Base-by-base conservation (phyloP, 1,284 basidiomycete genomes). In the Cryptococcus hybrid region DNA sequence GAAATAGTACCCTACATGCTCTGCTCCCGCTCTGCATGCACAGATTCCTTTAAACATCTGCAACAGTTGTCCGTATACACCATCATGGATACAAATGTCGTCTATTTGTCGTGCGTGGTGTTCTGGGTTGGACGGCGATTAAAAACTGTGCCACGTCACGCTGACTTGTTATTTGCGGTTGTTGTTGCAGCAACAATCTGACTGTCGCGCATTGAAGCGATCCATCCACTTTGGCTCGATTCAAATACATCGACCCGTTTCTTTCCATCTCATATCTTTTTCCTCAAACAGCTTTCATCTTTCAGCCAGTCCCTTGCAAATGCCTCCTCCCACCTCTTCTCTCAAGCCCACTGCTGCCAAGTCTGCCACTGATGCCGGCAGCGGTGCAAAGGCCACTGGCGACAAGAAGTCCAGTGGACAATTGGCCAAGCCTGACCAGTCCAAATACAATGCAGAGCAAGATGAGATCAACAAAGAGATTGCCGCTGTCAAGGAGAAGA, bases 391-490 rank as follows among this genome's bases (percentile, higher is more conserved):
- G 12, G 47, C 56, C 46, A 81, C 71, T 71, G 83, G 68, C 42
- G 81, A 82, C 65, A 76, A 79, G 66, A 82, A 82, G 47, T 56
- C 77, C n/a, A 69, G 78, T n/a, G 13, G 51, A 9, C 42, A 56
- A 34, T 40, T 67, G 75, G n/a, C 52, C 47, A 89, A 82, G 76
- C 92, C 92, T 37, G 92, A 94, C 82, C 91, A 91, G 79, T 82
- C 81, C 48, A 80, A 78, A 37, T 89, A 88, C 76, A 89, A 94
- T 60, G 83, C 82, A 24, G 91, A 95, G 79, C 92, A 95, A 80
- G 86, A 88, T 51, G 84, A 78, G 65, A 79, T 94, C 66, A 92
- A 89, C 79, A 79, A 83, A 42, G 88, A 93, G 71, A 93, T 96
- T 69, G 91, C 92, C 56, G 83, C 79, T 50, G 77, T 91, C 51